These are phyloP conservation scores for Terana coerulea DNA, from an alignment of 768 basidiomycete species.

Conservation along the genomic window DNA sequence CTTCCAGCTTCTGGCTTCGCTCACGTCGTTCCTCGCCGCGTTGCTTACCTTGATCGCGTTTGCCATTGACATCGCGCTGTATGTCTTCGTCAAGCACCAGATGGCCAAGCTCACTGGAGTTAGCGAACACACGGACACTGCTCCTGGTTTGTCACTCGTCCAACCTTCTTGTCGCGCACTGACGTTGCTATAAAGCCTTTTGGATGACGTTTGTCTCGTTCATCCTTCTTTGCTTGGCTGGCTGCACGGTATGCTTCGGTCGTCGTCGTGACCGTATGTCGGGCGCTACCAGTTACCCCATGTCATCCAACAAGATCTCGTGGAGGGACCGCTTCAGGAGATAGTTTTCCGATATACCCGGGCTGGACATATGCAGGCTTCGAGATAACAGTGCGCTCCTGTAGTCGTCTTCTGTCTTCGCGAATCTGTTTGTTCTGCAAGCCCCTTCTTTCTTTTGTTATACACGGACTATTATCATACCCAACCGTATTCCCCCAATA, in stretches of 20 bases:
- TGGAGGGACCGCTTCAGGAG: conserved; percentile 33
- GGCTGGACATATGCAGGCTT: too few species aligned
- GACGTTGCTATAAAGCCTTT: conserved; percentile 44
- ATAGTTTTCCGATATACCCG: too few species aligned
- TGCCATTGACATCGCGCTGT: conserved; percentile 73
- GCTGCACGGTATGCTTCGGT: conserved; percentile 69
- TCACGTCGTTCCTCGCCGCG: conserved; percentile 65
- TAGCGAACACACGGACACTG: conserved; percentile 47
- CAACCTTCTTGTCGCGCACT: not conserved
- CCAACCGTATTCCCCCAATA: too few species aligned
- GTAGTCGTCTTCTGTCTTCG: too few species aligned
- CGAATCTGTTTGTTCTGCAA: too few species aligned
- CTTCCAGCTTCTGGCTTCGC: conserved; percentile 38
- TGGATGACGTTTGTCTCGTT: conserved; percentile 72
- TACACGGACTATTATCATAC: too few species aligned
- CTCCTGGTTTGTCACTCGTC: conserved; percentile 47
- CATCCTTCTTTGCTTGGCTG: conserved; percentile 59
- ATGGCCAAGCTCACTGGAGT: conserved; percentile 46
- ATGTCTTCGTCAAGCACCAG: conserved; percentile 54
- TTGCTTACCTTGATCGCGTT: conserved; percentile 68
- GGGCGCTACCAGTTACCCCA: conserved; percentile 26
- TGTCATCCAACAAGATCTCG: conserved; percentile 23
- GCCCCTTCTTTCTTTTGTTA: too few species aligned
- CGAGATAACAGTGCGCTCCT: too few species aligned
- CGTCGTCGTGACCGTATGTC: conserved; percentile 53